Evolutionary conservation across 108 stramenopile species (phyloP).

Genomic region (Cyclotella choctawhatcheeana): DNA sequence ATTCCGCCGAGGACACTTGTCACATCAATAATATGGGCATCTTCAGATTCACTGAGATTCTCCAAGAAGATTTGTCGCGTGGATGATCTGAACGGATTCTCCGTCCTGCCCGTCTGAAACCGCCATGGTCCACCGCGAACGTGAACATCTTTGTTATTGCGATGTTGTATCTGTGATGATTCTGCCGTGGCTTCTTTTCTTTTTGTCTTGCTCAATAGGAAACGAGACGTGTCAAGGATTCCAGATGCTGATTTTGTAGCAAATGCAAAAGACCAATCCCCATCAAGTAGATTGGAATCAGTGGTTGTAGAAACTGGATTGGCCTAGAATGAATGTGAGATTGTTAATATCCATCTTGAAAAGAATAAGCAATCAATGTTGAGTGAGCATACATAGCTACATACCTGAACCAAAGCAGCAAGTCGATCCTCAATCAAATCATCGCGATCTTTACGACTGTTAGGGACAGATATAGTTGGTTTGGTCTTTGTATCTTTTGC

Average conservation of each 20-base stretch:
- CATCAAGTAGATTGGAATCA: conserved; percentile 72
- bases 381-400: no score
- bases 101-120: conserved; percentile 43
- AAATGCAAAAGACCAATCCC: conserved; percentile 67
- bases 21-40: conserved; percentile 58
- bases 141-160: conserved; percentile 1
- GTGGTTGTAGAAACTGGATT: conserved; percentile 73
- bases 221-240: conserved; percentile 55
- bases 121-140: conserved; percentile 48
- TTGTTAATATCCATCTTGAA: not conserved
- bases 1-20: conserved; percentile 53
- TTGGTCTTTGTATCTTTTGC: conserved; percentile 1
- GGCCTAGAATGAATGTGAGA: conserved; percentile 14
- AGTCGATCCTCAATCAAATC: conserved; percentile 64
- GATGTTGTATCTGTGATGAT: not conserved
- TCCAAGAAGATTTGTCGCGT: conserved; percentile 63
- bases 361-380: no score
- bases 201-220: conserved; percentile 57
- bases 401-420: conserved; percentile 62
- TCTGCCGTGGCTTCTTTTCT: conserved; percentile 10
- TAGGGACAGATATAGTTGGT: conserved; percentile 15
- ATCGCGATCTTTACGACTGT: conserved; percentile 43
- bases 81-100: conserved; percentile 53
- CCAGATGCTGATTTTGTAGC: conserved; percentile 52
- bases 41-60: conserved; percentile 55